Conservation (phyloP, 768 basidiomycete species). For the Leccinum olivaceopallidum region DNA sequence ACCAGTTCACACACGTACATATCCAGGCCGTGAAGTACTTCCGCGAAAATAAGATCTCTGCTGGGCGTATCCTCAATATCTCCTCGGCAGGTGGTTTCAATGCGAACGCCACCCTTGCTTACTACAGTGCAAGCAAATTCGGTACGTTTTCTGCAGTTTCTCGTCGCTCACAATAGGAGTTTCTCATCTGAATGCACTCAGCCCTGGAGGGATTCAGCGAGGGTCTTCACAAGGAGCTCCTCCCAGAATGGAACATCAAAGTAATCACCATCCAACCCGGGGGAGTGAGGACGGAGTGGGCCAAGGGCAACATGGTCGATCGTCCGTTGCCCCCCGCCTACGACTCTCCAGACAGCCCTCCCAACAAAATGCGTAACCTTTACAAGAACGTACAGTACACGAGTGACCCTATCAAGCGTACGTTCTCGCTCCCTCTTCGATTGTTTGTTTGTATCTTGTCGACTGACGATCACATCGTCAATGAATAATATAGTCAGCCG, state of each 20-base stretch:
- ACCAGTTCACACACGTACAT: neutral
- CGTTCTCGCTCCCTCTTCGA: neutral
- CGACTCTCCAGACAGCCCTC: no score
- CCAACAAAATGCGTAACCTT: no score
- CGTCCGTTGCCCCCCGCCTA: slow-evolving; percentile 16
- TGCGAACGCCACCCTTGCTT: no score
- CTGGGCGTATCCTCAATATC: slow-evolving; percentile 25
- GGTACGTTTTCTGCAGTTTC: slow-evolving; percentile 6
- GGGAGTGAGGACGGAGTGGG: slow-evolving; percentile 22
- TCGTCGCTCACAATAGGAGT: no score
- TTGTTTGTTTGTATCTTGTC: neutral
- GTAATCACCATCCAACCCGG: slow-evolving; percentile 23
- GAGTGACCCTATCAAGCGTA: slow-evolving; percentile 17
- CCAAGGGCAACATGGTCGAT: slow-evolving; percentile 20
- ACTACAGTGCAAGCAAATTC: slow-evolving; percentile 22
- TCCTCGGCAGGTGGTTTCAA: slow-evolving; percentile 22
- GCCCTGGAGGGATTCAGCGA: slow-evolving; percentile 31
- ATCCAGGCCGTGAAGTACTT: slow-evolving; percentile 30
- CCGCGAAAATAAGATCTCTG: slow-evolving; percentile 26
- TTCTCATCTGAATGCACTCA: neutral
- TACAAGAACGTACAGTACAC: neutral
- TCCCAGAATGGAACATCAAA: slow-evolving; percentile 29
- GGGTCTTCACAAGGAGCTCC: slow-evolving; percentile 23
- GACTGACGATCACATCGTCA: neutral
- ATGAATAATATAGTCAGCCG: slow-evolving; percentile 21